phyloP scores from a whole-genome alignment of 495 filamentous ascomycete species.

The Choiromyces venosus region DNA sequence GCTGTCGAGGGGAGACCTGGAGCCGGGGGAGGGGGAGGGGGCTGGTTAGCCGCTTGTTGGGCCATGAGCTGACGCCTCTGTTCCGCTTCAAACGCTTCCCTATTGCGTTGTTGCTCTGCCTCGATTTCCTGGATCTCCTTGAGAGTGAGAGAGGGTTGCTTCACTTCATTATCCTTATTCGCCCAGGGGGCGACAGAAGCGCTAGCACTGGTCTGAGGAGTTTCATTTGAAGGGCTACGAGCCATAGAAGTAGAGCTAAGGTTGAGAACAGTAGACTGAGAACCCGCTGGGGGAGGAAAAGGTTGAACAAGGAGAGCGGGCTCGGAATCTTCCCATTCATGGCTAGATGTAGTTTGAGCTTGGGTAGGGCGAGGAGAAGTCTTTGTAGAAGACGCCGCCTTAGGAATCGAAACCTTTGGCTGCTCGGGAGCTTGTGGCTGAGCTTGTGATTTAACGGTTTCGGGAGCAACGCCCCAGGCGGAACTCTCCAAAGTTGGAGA shows the following conservation, averaged over 20 bases:
- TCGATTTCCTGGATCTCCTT: slow-evolving; percentile 97
- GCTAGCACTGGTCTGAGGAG: slow-evolving; percentile 44
- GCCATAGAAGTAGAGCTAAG: slow-evolving; percentile 20
- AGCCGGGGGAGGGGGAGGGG: slow-evolving; percentile 53
- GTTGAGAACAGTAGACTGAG: slow-evolving; percentile 25
- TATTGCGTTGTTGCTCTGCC: slow-evolving; percentile 85
- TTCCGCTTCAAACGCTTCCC: slow-evolving; percentile 74
- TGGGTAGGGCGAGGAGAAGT: slow-evolving; percentile 56
- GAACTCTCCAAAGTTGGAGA: neutral
- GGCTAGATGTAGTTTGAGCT: slow-evolving; percentile 41
- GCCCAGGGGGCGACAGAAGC: slow-evolving; percentile 90
- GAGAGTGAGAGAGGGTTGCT: slow-evolving; percentile 85
- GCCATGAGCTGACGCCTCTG: slow-evolving; percentile 71
- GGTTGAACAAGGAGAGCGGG: slow-evolving; percentile 37
- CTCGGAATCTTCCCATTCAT: slow-evolving; percentile 28
- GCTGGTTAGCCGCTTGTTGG: slow-evolving; percentile 72
- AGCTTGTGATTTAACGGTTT: slow-evolving; percentile 11
- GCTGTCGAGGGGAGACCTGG: slow-evolving; percentile 80
- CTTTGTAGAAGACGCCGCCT: slow-evolving; percentile 20
- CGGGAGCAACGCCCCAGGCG: neutral
- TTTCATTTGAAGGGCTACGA: slow-evolving; percentile 48
- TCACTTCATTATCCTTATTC: slow-evolving; percentile 60
- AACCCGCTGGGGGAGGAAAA: slow-evolving; percentile 38
- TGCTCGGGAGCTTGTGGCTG: slow-evolving; percentile 25
- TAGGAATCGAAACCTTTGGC: slow-evolving; percentile 31